Conservation (phyloP, 345 rosid species). For the Aquilaria malaccensis region DNA sequence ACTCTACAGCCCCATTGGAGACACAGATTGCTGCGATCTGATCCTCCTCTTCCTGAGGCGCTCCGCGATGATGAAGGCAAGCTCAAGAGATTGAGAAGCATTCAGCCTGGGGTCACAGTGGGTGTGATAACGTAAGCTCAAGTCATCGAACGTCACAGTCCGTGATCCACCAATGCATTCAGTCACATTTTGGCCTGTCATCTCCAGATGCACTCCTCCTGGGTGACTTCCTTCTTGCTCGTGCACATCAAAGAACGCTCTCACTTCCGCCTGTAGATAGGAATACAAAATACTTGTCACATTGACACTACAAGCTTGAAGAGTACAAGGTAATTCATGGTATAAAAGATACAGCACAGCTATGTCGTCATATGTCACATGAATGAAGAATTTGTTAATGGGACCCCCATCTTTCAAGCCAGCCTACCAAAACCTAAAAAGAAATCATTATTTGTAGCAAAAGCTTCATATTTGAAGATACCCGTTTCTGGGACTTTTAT, state of each 20-base stretch:
- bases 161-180: conserved; percentile 72
- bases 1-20: conserved; percentile 20
- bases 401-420: background rate
- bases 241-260: conserved; percentile 67
- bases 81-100: conserved; percentile 68
- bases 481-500: background rate
- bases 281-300: background rate
- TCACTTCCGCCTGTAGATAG: conserved; percentile 47
- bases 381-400: too few relatives aligned
- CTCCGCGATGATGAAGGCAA: conserved; percentile 61
- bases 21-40: conserved; percentile 33
- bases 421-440: background rate
- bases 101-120: conserved; percentile 66
- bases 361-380: too few relatives aligned
- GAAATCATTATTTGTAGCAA: background rate
- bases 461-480: background rate
- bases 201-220: conserved; percentile 61
- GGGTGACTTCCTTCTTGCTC: conserved; percentile 79
- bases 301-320: background rate
- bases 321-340: background rate
- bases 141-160: conserved; percentile 62
- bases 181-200: conserved; percentile 72
- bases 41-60: conserved; percentile 68
- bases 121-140: conserved; percentile 60
- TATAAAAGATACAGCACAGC: too few relatives aligned